These are phyloP conservation scores for Trichosporon coremiiforme DNA, from an alignment of 1,284 basidiomycete species.

Conservation along the genomic window DNA sequence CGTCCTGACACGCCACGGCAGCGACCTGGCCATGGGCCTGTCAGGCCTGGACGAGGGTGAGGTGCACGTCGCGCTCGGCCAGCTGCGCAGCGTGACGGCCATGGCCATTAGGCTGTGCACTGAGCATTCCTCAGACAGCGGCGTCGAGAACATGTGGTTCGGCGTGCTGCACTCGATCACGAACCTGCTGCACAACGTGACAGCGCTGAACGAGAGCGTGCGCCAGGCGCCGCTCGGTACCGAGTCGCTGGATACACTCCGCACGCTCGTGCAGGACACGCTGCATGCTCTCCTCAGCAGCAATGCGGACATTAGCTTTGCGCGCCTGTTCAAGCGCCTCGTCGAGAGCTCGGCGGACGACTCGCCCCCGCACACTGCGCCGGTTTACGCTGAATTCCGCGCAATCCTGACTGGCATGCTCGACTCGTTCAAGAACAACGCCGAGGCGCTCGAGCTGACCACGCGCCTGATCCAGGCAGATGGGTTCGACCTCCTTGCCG, in stretches of 20 bases:
- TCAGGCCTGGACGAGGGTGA: constrained; percentile 49
- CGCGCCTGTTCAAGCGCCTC: constrained; percentile 84
- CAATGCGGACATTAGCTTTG: constrained; percentile 80
- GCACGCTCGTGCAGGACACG: constrained; percentile 78
- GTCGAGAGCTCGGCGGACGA: constrained; percentile 61
- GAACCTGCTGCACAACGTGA: constrained; percentile 71
- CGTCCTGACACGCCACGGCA: constrained; percentile 65
- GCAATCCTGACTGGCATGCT: constrained; percentile 90
- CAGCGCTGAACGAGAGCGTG: constrained; percentile 42
- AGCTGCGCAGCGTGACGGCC: constrained; percentile 23
- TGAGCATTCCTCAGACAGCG: constrained; percentile 62
- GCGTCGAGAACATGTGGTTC: constrained; percentile 88
- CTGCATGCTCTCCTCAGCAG: constrained; percentile 82
- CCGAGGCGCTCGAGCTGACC: constrained; percentile 85
- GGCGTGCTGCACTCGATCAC: constrained; percentile 78
- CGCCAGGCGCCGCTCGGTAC: constrained; percentile 28
- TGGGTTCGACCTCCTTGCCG: constrained; percentile 71
- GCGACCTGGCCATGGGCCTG: constrained; percentile 61
- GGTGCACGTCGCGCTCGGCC: constrained; percentile 56
- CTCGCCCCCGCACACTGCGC: constrained; percentile 8
- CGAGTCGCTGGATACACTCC: constrained; percentile 61
- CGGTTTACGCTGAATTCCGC: constrained; percentile 87
- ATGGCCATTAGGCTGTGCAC: constrained; percentile 70
- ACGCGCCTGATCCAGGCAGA: constrained; percentile 81
- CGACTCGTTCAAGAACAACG: constrained; percentile 87